Percentiles rank a stretch among this genome's conserved stretches.
phyloP scores from a whole-genome alignment of 805 yeast species.

The Blastobotrys attinorum region DNA sequence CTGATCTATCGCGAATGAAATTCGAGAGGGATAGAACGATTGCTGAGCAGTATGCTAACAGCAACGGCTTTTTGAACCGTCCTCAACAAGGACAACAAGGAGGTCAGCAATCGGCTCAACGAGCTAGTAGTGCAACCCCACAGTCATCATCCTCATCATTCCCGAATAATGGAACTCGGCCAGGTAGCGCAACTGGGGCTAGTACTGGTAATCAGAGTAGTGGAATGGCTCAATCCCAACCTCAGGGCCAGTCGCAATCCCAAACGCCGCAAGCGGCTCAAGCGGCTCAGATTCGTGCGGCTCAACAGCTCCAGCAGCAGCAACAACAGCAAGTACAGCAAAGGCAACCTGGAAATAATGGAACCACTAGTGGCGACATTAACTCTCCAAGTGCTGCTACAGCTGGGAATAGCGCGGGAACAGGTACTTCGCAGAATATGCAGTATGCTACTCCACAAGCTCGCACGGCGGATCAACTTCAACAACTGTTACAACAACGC shows the following conservation, averaged over 20 bases:
- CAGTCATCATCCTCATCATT: too few relatives aligned
- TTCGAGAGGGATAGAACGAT: constrained; percentile 78
- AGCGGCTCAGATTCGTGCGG: neutral
- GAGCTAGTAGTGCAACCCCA: neutral
- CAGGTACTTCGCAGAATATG: neutral
- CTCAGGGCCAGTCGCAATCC: neutral
- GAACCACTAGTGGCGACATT: too few relatives aligned
- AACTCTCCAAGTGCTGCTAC: too few relatives aligned
- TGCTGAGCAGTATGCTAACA: constrained; percentile 42
- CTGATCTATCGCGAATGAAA: constrained; percentile 75
- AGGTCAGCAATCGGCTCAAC: neutral
- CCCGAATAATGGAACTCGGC: neutral
- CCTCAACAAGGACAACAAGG: constrained; percentile 3
- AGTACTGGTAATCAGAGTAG: neutral
- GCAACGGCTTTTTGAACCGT: neutral
- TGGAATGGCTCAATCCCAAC: neutral
- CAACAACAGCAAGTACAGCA: too few relatives aligned
- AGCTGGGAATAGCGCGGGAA: neutral
- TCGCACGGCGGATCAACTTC: constrained; percentile 1
- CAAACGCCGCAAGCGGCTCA: neutral
- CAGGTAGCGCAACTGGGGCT: neutral
- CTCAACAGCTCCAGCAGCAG: constrained; percentile 6
- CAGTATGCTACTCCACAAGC: neutral
- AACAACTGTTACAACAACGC: constrained; percentile 11
- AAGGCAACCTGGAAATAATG: too few relatives aligned